A percentile compares a stretch with the other conserved stretches of the same genome.
phyloP scores from a whole-genome alignment of 2,329 filamentous ascomycete species.

The Spiromastix sp. region DNA sequence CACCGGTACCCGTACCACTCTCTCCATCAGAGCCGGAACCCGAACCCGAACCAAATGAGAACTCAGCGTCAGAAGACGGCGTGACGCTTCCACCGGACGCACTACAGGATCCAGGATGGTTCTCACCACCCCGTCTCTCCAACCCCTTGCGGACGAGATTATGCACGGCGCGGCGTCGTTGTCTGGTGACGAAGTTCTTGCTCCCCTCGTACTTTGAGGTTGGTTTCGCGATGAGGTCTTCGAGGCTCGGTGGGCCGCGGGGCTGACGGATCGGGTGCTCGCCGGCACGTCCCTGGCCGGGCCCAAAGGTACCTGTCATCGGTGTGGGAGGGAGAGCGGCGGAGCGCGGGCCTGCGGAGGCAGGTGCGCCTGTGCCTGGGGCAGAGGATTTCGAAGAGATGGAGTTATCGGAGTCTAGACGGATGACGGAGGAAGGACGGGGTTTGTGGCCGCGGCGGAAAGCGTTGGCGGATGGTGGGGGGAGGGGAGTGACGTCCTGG shows the following conservation, averaged over 20 bases:
- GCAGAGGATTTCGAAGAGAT: conserved; percentile 45
- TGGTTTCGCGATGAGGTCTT: conserved; percentile 81
- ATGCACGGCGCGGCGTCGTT: conserved; percentile 82
- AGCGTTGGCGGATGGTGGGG: conserved; percentile 78
- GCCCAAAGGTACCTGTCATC: conserved; percentile 75
- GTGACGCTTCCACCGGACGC: conserved; percentile 65
- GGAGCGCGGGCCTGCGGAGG: conserved; percentile 56
- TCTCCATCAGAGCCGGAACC: conserved; percentile 54
- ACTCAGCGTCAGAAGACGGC: conserved; percentile 73
- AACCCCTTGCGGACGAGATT: conserved; percentile 85
- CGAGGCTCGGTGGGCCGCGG: conserved; percentile 78
- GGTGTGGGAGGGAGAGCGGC: conserved; percentile 71
- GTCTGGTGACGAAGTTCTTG: conserved; percentile 90
- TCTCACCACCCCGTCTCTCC: conserved; percentile 63
- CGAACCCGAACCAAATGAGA: conserved; percentile 49
- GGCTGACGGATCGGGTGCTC: conserved; percentile 93
- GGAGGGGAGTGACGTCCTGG: conserved; percentile 61
- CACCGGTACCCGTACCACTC: conserved; percentile 44
- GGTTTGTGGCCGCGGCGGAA: conserved; percentile 95
- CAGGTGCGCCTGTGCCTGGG: no score
- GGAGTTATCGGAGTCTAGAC: conserved; percentile 37
- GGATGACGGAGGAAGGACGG: conserved; percentile 55
- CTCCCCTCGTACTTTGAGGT: conserved; percentile 91
- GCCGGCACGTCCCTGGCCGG: conserved; percentile 82
- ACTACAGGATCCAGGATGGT: conserved; percentile 55